Evolutionary conservation across 2,329 filamentous ascomycete species (phyloP).

Genomic region (Botrytis pseudocinerea): DNA sequence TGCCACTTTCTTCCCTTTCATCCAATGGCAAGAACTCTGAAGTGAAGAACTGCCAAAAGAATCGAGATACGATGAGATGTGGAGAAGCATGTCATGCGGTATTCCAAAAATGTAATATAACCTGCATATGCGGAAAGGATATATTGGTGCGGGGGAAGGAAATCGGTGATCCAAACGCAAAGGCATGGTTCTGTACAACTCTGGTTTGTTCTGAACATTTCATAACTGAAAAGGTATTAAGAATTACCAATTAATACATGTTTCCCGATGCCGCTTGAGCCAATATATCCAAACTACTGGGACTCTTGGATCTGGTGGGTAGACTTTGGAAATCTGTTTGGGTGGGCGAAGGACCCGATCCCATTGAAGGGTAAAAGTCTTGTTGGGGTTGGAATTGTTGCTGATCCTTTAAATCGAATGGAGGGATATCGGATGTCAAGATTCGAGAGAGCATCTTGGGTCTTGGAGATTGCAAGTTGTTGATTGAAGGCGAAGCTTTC

Average conservation of each 20-base stretch:
- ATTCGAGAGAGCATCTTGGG: background rate
- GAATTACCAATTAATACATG: background rate
- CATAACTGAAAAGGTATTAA: background rate
- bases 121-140: background rate
- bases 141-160: background rate
- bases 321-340: background rate
- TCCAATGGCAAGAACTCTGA: background rate
- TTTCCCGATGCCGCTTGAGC: conserved; percentile 9
- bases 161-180: background rate
- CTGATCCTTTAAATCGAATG: conserved; percentile 10
- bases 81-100: background rate
- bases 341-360: background rate
- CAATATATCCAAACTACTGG: conserved; percentile 12
- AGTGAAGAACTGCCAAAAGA: background rate
- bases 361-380: background rate
- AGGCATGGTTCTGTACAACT: background rate
- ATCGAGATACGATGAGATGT: conserved; percentile 1
- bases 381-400: background rate
- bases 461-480: conserved; percentile 2
- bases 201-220: background rate
- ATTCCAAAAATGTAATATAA: background rate
- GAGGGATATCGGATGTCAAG: background rate
- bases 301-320: background rate
- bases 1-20: background rate
- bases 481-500: conserved; percentile 10